A percentile compares a stretch with the other conserved stretches of the same genome.
These are phyloP conservation scores for Circinella umbellata DNA, from an alignment of 371 early-diverging fungal genomes.

Conservation along the genomic window DNA sequence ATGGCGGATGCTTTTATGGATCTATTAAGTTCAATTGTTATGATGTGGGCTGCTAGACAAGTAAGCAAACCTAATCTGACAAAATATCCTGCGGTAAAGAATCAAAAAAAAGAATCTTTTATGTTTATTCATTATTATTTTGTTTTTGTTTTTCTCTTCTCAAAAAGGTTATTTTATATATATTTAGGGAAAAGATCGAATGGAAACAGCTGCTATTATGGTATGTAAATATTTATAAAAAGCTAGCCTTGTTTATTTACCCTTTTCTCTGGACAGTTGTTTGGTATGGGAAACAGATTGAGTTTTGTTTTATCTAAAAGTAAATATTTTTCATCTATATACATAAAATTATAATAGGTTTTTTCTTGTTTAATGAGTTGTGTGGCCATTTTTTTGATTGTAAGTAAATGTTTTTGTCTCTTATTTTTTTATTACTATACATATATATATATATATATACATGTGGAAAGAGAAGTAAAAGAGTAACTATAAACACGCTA, in stretches of 20 bases:
- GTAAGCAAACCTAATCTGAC: conserved; percentile 64
- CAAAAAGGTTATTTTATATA: not conserved
- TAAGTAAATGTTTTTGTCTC: conserved; percentile 30
- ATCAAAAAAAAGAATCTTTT: not conserved
- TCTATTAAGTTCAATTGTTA: conserved; percentile 71
- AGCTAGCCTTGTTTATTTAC: not conserved
- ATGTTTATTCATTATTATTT: not conserved
- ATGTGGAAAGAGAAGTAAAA: too few relatives aligned
- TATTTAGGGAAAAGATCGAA: conserved; percentile 79
- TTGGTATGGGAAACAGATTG: too few relatives aligned
- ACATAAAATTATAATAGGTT: conserved; percentile 3
- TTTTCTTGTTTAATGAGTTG: conserved; percentile 92
- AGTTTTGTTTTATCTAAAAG: too few relatives aligned
- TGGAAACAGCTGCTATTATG: conserved; percentile 95
- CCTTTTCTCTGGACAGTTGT: too few relatives aligned
- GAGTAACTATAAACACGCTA: too few relatives aligned
- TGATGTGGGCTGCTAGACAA: conserved; percentile 70
- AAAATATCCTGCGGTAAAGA: conserved; percentile 78
- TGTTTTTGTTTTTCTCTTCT: not conserved
- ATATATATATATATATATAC: too few relatives aligned
- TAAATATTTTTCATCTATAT: too few relatives aligned
- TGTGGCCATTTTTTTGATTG: conserved; percentile 85
- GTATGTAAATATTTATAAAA: conserved; percentile 36
- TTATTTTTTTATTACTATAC: too few relatives aligned
- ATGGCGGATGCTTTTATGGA: conserved; percentile 96